Base-by-base conservation (phyloP, 1,284 basidiomycete species). In the Thecaphora frezii region DNA sequence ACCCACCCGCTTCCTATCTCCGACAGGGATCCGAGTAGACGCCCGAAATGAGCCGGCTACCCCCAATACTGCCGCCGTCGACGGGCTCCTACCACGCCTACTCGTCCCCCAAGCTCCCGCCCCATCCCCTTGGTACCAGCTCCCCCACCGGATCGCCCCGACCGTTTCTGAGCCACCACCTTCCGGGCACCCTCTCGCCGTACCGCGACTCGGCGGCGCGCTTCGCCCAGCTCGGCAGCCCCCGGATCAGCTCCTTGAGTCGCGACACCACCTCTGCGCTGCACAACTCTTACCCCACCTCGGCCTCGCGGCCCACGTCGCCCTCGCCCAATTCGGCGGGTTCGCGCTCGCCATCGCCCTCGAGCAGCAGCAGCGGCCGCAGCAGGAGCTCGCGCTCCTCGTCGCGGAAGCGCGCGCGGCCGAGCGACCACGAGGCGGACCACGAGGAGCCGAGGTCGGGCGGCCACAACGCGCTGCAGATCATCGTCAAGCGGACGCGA, bases 151-250 rank as follows among this genome's bases (percentile, higher is more conserved):
- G 65, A 3, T 74, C 72, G n/a, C 72, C 72, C 3, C 65, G 72
- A 22, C 66, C 66, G 5, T 51, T 57, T 50, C 51, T 71, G 36
- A 48, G 67, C 14, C 66, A 72, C 44, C 71, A 73, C 38, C 56
- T 74, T 14, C 66, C 72, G 0, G 62, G 66, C 13, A 61, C 69
- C 9, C 50, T 75, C 14, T 75, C 74, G 12, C 74, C 74, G 8
- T 76, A 74, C 36, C 66, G 74, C 36, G 74, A 76, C 40, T 71
- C 73, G 0, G 61, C 72, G 5, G 48, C 71, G 3, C 65, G 74
- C 40, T 71, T 75, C 45, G 54, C 71, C 21, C 58, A 70, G 42
- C 41, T 65, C 2, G 65, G 71, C 25, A 73, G 70, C 46, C 73
- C 74, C 9, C 52, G 74, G 23, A 71, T 68, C 48, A 73, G 71